A percentile compares a stretch with the other conserved stretches of the same genome.
Conservation (phyloP, 345 rosid genomes). For the thale cress (Arabidopsis thaliana) region DNA sequence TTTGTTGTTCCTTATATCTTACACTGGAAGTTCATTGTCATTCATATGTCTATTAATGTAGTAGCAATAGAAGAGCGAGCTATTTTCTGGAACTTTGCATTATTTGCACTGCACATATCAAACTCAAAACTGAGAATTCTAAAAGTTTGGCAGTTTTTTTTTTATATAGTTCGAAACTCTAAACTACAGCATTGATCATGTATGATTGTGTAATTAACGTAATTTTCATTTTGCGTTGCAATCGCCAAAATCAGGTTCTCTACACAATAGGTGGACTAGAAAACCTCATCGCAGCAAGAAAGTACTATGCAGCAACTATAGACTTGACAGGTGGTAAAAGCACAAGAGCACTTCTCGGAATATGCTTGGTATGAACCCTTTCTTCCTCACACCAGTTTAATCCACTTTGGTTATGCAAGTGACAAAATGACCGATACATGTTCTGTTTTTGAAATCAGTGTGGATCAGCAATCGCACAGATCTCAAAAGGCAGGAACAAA, state of each 20-base stretch:
- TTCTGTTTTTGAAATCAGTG: constrained; percentile 54
- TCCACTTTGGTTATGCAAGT: constrained; percentile 19
- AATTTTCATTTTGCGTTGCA: constrained; percentile 1
- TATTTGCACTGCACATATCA: not conserved
- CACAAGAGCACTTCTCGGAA: constrained; percentile 83
- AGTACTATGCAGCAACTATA: constrained; percentile 84
- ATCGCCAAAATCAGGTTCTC: constrained; percentile 63
- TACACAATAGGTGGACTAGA: constrained; percentile 94
- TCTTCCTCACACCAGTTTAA: constrained; percentile 23
- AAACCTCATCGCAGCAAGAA: constrained; percentile 82
- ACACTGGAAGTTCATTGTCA: constrained; percentile 17
- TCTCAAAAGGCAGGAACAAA: constrained; percentile 78
- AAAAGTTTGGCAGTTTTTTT: not conserved
- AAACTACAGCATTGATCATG: constrained; percentile 3
- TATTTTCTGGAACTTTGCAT: not conserved
- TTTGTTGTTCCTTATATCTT: not conserved
- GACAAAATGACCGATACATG: constrained; percentile 20
- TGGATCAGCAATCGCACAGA: constrained; percentile 77
- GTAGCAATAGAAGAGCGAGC: constrained; percentile 8
- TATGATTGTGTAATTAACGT: not conserved
- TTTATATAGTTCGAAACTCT: not conserved
- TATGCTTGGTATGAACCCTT: constrained; percentile 77
- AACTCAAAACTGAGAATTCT: not conserved
- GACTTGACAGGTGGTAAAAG: constrained; percentile 94
- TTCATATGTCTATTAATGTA: not conserved